These are phyloP conservation scores for Alternaria conjuncta DNA, from an alignment of 2,329 filamentous ascomycete species.

Conservation along the genomic window DNA sequence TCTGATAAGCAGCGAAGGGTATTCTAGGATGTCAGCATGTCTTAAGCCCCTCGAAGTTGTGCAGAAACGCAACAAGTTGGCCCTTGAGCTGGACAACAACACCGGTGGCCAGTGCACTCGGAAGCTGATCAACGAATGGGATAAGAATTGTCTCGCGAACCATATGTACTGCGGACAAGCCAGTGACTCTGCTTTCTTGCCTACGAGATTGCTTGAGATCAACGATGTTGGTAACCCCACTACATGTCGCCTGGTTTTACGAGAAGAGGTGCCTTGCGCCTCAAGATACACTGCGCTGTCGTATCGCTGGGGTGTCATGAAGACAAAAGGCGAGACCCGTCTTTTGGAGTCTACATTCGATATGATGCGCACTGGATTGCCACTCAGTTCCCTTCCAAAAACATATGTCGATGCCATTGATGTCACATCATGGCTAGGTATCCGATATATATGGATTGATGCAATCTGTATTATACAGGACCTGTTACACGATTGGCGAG, in stretches of 20 bases:
- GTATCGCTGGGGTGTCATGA: not conserved
- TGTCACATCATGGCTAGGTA: not conserved
- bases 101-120: not conserved
- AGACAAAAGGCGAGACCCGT: too few species aligned
- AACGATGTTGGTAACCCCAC: not conserved
- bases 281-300: not conserved
- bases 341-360: not conserved
- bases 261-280: not conserved
- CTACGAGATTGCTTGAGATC: not conserved
- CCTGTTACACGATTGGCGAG: not conserved
- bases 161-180: fast-evolving
- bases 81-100: not conserved
- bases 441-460: not conserved
- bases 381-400: not conserved
- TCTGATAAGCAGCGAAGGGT: too few species aligned
- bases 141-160: not conserved
- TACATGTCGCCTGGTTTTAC: not conserved
- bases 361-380: not conserved
- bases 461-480: not conserved
- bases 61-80: too few species aligned
- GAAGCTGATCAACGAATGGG: not conserved
- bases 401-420: not conserved
- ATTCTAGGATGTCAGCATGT: too few species aligned
- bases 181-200: not conserved
- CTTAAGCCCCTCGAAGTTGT: too few species aligned